phyloP scores from a whole-genome alignment of 768 basidiomycete species.

The Lactarius evosmus region DNA sequence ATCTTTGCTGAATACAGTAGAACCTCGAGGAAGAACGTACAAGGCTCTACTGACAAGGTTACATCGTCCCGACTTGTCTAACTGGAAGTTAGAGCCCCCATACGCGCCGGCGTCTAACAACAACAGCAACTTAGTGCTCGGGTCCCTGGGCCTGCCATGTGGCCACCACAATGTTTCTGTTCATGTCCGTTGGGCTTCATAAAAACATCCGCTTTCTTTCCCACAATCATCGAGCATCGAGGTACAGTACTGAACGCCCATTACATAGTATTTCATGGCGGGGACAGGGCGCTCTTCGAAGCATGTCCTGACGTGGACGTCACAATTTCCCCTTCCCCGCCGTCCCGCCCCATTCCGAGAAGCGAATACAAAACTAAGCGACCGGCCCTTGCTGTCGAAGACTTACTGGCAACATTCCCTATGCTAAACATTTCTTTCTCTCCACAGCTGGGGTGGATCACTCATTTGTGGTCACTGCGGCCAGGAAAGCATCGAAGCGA shows the following conservation, averaged over 20 bases:
- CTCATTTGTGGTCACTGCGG: neutral
- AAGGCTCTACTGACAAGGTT: too few relatives aligned
- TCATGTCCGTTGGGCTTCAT: neutral
- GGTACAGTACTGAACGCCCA: neutral
- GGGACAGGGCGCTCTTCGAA: slow-evolving; percentile 22
- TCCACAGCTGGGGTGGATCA: neutral
- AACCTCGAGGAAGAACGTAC: neutral
- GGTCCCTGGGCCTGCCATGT: neutral
- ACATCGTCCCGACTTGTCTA: neutral
- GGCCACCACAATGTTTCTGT: slow-evolving; percentile 1
- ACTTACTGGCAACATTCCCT: neutral
- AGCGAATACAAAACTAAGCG: neutral
- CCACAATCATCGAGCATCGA: neutral
- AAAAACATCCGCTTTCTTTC: neutral
- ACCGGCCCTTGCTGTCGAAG: neutral
- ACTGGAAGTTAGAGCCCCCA: neutral
- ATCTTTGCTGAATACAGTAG: neutral
- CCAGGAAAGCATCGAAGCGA: neutral
- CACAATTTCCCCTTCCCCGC: neutral
- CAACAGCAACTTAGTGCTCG: neutral
- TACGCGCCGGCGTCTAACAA: neutral
- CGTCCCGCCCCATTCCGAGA: slow-evolving; percentile 1
- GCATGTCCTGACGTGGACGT: slow-evolving; percentile 6
- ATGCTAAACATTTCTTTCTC: neutral
- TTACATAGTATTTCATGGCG: slow-evolving; percentile 14